Evolutionary conservation across 2,329 filamentous ascomycete species (phyloP).

Genomic region (Colletotrichum horii): DNA sequence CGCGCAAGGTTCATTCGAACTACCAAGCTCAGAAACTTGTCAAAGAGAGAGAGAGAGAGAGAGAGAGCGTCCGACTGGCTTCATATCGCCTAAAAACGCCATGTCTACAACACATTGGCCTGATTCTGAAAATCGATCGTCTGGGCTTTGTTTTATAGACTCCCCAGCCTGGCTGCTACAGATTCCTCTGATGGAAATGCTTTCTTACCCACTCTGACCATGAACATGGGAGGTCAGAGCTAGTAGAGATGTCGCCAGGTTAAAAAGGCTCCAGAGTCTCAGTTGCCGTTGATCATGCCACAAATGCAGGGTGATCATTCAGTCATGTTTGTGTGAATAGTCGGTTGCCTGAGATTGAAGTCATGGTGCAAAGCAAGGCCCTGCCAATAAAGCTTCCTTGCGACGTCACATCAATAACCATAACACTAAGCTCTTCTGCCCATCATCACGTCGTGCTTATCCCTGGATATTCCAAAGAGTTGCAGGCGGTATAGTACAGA

Average conservation of each 20-base stretch:
- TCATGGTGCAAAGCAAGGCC: not conserved
- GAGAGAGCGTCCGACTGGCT: not conserved
- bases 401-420: accelerated
- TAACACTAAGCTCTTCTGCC: not conserved
- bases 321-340: too few species aligned
- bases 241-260: not conserved
- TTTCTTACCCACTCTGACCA: accelerated
- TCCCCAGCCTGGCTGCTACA: accelerated
- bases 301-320: too few species aligned
- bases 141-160: not conserved
- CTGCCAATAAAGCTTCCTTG: accelerated
- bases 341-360: not conserved
- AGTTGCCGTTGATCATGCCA: not conserved
- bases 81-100: not conserved
- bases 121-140: accelerated
- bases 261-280: accelerated
- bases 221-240: not conserved
- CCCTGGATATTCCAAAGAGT: not conserved
- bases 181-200: not conserved
- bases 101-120: too few species aligned
- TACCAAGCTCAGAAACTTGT: accelerated
- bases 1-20: accelerated
- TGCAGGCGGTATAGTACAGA: not conserved
- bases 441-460: not conserved
- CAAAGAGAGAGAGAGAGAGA: too few species aligned